Conservation (phyloP, 163 green algal species). For the Scenedesmus sp. region DNA sequence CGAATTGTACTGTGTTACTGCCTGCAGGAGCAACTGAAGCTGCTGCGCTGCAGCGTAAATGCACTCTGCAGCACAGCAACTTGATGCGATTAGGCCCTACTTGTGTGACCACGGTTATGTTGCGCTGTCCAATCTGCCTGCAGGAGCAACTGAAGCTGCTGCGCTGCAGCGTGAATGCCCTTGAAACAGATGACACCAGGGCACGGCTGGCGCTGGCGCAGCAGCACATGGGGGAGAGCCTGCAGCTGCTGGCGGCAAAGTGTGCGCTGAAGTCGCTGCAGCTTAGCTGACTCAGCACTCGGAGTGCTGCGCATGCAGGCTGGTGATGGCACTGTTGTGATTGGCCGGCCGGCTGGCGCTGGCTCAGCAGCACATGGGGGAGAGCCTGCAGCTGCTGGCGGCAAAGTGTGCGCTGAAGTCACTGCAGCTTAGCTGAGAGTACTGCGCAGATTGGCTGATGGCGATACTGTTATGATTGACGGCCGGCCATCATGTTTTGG, state of each 20-base stretch:
- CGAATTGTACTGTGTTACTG: too few relatives aligned
- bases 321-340: too few relatives aligned
- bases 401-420: conserved; percentile 35
- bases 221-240: conserved; percentile 26
- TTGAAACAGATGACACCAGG: conserved; percentile 27
- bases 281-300: conserved; percentile 7
- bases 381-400: conserved; percentile 34
- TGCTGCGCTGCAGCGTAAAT: conserved; percentile 1
- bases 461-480: too few relatives aligned
- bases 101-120: not conserved
- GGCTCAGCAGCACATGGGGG: conserved; percentile 5
- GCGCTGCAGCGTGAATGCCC: conserved; percentile 30
- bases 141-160: conserved; percentile 50
- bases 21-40: conserved; percentile 44
- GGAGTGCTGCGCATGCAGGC: too few relatives aligned
- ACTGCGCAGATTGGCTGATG: too few relatives aligned
- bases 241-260: conserved; percentile 42
- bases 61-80: too few relatives aligned
- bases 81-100: not conserved
- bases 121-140: not conserved
- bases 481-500: too few relatives aligned
- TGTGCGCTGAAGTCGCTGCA: conserved; percentile 20
- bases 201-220: not conserved
- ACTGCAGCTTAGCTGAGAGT: conserved; percentile 8
- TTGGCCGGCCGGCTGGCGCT: too few relatives aligned